phyloP scores from a whole-genome alignment of 2,329 filamentous ascomycete genomes.

The Colletotrichum sidae region DNA sequence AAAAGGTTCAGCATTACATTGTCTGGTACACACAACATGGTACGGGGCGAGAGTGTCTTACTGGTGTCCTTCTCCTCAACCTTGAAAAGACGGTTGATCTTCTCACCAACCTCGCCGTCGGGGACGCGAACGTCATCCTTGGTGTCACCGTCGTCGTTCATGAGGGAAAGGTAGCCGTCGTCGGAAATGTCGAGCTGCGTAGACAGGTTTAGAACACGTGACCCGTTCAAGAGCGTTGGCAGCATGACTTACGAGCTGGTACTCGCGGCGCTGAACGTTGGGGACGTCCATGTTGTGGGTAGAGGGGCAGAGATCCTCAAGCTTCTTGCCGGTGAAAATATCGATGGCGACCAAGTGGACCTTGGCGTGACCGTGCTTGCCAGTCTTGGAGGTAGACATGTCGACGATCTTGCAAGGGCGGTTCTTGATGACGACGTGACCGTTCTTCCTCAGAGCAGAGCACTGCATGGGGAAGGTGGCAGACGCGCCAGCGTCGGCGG shows the following conservation, averaged over 20 bases:
- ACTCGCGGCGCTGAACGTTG: constrained; percentile 90
- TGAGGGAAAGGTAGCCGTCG: constrained; percentile 94
- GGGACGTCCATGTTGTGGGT: constrained; percentile 99
- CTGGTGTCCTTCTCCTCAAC: constrained; percentile 92
- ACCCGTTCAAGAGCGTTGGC: background rate
- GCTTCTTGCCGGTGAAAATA: constrained; percentile 99
- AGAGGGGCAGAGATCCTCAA: constrained; percentile 98
- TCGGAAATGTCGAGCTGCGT: constrained; percentile 88
- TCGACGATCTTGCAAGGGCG: constrained; percentile 99
- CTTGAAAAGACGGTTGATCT: constrained; percentile 84
- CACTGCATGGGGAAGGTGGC: constrained; percentile 98
- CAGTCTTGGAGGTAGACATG: constrained; percentile 99
- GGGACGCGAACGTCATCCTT: constrained; percentile 97
- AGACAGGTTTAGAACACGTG: constrained; percentile 15
- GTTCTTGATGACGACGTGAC: constrained; percentile 97
- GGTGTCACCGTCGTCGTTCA: constrained; percentile 85
- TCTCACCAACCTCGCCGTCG: constrained; percentile 88
- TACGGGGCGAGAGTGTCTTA: constrained; percentile 64
- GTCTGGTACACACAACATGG: constrained; percentile 17
- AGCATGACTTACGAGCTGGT: constrained; percentile 84
- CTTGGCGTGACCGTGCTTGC: constrained; percentile 99
- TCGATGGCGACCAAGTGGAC: constrained; percentile 98
- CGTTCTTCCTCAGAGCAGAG: constrained; percentile 99
- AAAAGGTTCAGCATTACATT: constrained; percentile 9
- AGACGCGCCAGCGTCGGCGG: constrained; percentile 96